Evolutionary conservation across 140 eudicot species (phyloP).

Genomic region (Senecio squalidus): DNA sequence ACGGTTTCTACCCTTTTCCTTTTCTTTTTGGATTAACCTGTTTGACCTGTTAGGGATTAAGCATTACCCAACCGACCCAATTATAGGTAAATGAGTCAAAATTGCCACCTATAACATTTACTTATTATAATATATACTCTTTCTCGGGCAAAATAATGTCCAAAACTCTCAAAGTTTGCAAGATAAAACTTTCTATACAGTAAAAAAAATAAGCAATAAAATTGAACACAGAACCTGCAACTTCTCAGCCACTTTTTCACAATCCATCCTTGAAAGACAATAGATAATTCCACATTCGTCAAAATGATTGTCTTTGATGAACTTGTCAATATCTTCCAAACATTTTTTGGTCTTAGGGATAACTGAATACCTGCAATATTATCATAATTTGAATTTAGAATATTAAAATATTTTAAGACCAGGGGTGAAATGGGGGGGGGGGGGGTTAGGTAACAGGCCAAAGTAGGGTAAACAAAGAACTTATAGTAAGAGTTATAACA

Average conservation of each 20-base stretch:
- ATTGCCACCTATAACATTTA: no score
- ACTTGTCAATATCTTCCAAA: constrained; percentile 79
- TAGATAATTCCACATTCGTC: constrained; percentile 93
- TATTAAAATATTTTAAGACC: constrained; percentile 3
- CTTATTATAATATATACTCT: not conserved
- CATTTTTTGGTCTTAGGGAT: constrained; percentile 91
- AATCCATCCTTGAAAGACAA: constrained; percentile 98
- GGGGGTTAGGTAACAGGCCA: no score
- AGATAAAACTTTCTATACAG: not conserved
- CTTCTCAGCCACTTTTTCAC: constrained; percentile 97
- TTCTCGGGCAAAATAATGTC: not conserved
- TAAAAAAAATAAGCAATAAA: not conserved
- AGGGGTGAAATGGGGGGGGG: no score
- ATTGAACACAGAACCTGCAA: constrained; percentile 46
- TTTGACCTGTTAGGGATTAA: no score
- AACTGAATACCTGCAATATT: constrained; percentile 65
- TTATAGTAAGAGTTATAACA: no score
- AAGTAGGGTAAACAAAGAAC: no score
- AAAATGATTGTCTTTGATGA: constrained; percentile 54
- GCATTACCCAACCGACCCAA: no score
- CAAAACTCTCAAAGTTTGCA: constrained; percentile 3
- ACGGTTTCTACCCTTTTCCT: no score
- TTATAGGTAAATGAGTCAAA: no score
- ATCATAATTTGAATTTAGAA: constrained; percentile 13
- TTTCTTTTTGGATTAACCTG: no score